Conservation (phyloP, 2,329 filamentous ascomycete genomes). For the Penicillium sp. region DNA sequence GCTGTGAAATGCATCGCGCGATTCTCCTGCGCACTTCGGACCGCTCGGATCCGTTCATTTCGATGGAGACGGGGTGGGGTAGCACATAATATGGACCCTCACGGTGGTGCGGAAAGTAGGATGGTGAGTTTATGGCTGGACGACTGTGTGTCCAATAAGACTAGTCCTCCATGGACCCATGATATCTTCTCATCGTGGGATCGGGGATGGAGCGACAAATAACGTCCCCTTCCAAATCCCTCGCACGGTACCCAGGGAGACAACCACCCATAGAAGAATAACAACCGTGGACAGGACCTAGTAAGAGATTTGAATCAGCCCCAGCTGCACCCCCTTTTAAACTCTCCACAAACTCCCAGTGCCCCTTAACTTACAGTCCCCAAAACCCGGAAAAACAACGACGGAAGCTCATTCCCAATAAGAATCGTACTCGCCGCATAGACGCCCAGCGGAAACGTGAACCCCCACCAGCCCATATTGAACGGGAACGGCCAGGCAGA, state of each 20-base stretch:
- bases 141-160: too few relatives aligned
- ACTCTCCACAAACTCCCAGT: background rate
- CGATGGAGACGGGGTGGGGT: too few relatives aligned
- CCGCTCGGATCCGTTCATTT: too few relatives aligned
- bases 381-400: constrained; percentile 60
- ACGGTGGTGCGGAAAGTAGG: too few relatives aligned
- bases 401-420: constrained; percentile 57
- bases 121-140: too few relatives aligned
- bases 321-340: too few relatives aligned
- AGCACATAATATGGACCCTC: too few relatives aligned
- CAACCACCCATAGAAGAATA: background rate
- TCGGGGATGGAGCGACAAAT: background rate
- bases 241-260: background rate
- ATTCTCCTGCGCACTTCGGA: too few relatives aligned
- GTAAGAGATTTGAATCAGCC: background rate
- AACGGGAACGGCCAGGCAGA: constrained; percentile 55
- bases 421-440: constrained; percentile 44
- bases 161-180: too few relatives aligned
- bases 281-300: background rate
- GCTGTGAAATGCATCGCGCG: too few relatives aligned
- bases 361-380: constrained; percentile 46
- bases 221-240: background rate
- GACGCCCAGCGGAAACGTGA: constrained; percentile 64
- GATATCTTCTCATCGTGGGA: background rate
- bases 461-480: constrained; percentile 68